These are phyloP conservation scores for Fusarium chaquense DNA, from an alignment of 2,329 filamentous ascomycete species.

Conservation along the genomic window DNA sequence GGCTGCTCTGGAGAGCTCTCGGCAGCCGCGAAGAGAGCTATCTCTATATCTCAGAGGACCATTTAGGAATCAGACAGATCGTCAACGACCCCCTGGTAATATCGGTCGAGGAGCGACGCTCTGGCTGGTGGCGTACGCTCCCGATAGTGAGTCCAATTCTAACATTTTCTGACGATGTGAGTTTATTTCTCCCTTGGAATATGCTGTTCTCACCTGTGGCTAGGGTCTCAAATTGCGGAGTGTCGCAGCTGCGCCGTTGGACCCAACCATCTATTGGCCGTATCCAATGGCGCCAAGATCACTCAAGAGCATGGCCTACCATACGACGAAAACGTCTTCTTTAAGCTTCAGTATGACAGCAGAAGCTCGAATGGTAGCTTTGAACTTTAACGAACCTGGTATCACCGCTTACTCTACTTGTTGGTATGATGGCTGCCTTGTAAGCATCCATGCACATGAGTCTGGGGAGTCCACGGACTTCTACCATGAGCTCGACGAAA, in stretches of 20 bases:
- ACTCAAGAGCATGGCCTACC: slow-evolving; percentile 11
- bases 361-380: slow-evolving; percentile 15
- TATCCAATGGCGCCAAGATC: slow-evolving; percentile 9
- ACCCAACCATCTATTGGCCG: slow-evolving; percentile 14
- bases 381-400: slow-evolving; percentile 18
- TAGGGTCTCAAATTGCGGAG: slow-evolving; percentile 31
- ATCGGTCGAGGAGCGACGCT: not conserved
- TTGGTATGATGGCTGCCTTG: slow-evolving; percentile 9
- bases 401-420: slow-evolving; percentile 28
- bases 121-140: slow-evolving; percentile 33
- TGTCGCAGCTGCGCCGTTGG: slow-evolving; percentile 1
- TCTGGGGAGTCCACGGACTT: slow-evolving; percentile 13
- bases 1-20: slow-evolving; percentile 7
- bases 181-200: not conserved
- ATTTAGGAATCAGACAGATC: slow-evolving; percentile 30
- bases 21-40: not conserved
- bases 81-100: not conserved
- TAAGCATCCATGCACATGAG: slow-evolving; percentile 17
- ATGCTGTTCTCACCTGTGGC: not conserved
- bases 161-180: slow-evolving; percentile 23
- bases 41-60: slow-evolving; percentile 29
- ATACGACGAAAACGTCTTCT: not conserved
- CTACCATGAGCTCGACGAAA: slow-evolving; percentile 12
- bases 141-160: not conserved
- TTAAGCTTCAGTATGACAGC: not conserved